phyloP scores from a whole-genome alignment of 2,329 filamentous ascomycete species.

The Phyllosticta citribraziliensis region DNA sequence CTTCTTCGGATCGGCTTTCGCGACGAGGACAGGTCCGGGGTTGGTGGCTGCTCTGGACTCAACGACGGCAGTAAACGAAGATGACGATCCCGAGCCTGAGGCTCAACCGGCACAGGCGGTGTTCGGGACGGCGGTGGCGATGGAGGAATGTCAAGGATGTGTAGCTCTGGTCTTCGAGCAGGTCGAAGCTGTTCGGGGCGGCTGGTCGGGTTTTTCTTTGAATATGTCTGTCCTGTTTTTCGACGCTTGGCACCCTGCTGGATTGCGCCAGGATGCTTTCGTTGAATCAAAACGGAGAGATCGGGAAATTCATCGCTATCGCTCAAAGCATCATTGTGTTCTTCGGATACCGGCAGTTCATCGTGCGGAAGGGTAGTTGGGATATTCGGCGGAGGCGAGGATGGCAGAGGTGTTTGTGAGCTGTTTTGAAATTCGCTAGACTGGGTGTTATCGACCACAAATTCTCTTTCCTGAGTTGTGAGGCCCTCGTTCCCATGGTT shows the following conservation, averaged over 20 bases:
- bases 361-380: neutral
- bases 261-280: constrained; percentile 9
- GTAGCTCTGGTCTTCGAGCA: constrained; percentile 2
- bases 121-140: constrained; percentile 32
- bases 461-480: constrained; percentile 7
- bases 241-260: constrained; percentile 15
- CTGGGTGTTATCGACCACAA: constrained; percentile 5
- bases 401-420: neutral
- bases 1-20: neutral
- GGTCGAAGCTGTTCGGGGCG: neutral
- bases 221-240: constrained; percentile 11
- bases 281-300: constrained; percentile 15
- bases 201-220: neutral
- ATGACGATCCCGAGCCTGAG: neutral
- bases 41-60: constrained; percentile 6
- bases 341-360: neutral
- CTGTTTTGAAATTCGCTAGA: constrained; percentile 1
- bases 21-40: constrained; percentile 12
- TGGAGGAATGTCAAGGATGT: constrained; percentile 31
- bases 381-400: neutral
- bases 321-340: neutral
- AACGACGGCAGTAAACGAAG: constrained; percentile 7
- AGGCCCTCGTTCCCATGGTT: neutral
- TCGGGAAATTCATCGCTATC: constrained; percentile 22
- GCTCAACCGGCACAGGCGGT: constrained; percentile 12